A percentile compares a stretch with the other conserved stretches of the same genome.
Conservation (phyloP, 148 eudicot species). For the Dysphania ambrosioides region DNA sequence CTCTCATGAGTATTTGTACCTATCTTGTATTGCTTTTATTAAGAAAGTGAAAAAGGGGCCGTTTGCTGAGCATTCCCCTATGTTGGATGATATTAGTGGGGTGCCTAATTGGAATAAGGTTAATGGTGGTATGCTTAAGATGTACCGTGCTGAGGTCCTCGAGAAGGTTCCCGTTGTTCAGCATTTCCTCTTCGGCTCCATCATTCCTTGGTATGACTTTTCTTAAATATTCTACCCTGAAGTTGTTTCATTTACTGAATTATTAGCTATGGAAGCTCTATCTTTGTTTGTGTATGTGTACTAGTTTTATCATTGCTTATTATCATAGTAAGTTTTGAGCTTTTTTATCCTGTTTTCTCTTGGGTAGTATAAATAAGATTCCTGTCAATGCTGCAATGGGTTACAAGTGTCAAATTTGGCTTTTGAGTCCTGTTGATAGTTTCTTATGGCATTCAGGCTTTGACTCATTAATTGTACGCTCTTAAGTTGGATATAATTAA, state of each 20-base stretch:
- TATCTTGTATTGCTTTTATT: slow-evolving; percentile 62
- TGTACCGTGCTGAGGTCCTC: slow-evolving; percentile 88
- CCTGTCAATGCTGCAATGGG: background rate
- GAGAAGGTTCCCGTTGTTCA: slow-evolving; percentile 95
- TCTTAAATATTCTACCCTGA: background rate
- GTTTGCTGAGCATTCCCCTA: slow-evolving; percentile 89
- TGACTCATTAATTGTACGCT: background rate
- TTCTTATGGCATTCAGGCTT: background rate
- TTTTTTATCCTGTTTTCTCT: too few species aligned
- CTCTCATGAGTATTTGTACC: slow-evolving; percentile 67
- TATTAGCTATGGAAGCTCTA: background rate
- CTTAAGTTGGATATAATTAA: too few species aligned
- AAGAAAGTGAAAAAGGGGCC: slow-evolving; percentile 87
- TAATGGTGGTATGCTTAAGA: slow-evolving; percentile 88
- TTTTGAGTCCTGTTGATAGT: background rate
- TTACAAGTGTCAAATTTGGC: background rate
- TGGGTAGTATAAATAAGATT: too few species aligned
- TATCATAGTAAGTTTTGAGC: background rate
- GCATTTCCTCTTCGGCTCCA: slow-evolving; percentile 84
- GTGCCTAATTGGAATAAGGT: slow-evolving; percentile 91
- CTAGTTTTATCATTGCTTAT: background rate
- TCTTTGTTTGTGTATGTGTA: background rate
- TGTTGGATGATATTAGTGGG: slow-evolving; percentile 91
- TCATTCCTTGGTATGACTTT: slow-evolving; percentile 76
- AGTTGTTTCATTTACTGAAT: background rate